A percentile compares a stretch with the other conserved stretches of the same genome.
Evolutionary conservation across 805 yeast genomes (phyloP).

Genomic region (Ogataea glucozyma): DNA sequence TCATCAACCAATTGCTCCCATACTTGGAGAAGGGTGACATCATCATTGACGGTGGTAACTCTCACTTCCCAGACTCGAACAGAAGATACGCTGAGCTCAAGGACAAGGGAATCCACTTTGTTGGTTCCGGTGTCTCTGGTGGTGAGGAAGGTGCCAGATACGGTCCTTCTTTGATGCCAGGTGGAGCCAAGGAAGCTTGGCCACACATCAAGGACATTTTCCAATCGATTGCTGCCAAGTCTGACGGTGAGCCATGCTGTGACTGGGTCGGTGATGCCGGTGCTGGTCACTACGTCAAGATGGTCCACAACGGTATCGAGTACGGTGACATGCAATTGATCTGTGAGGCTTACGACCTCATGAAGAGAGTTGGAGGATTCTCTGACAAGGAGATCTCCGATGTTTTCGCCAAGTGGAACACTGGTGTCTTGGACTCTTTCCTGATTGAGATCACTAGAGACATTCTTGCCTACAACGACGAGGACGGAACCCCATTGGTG

Average conservation of each 20-base stretch:
- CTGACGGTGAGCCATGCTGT: conserved; percentile 99
- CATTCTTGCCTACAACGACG: conserved; percentile 84
- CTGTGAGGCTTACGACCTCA: conserved; percentile 94
- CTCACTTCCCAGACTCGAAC: conserved; percentile 98
- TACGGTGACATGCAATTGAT: conserved; percentile 99
- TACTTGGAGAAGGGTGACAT: conserved; percentile 94
- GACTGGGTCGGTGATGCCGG: conserved; percentile 99
- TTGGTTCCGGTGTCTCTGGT: conserved; percentile 99
- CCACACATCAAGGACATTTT: conserved; percentile 95
- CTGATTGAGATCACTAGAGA: conserved; percentile 95
- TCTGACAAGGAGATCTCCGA: conserved; percentile 89
- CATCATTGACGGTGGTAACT: conserved; percentile 99
- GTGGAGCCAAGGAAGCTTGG: conserved; percentile 98
- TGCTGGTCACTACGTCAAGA: conserved; percentile 97
- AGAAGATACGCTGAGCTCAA: conserved; percentile 92
- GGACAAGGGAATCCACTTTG: conserved; percentile 84
- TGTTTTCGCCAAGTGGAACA: conserved; percentile 92
- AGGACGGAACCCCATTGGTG: conserved; percentile 87
- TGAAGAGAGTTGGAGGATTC: conserved; percentile 93
- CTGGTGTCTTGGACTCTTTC: conserved; percentile 96
- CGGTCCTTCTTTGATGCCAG: conserved; percentile 99
- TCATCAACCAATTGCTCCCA: conserved; percentile 86
- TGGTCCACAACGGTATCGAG: conserved; percentile 99
- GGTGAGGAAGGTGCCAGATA: conserved; percentile 99
- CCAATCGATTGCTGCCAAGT: conserved; percentile 94